These are phyloP conservation scores for Cordyceps javanica DNA, from an alignment of 2,329 filamentous ascomycete species.

Conservation along the genomic window DNA sequence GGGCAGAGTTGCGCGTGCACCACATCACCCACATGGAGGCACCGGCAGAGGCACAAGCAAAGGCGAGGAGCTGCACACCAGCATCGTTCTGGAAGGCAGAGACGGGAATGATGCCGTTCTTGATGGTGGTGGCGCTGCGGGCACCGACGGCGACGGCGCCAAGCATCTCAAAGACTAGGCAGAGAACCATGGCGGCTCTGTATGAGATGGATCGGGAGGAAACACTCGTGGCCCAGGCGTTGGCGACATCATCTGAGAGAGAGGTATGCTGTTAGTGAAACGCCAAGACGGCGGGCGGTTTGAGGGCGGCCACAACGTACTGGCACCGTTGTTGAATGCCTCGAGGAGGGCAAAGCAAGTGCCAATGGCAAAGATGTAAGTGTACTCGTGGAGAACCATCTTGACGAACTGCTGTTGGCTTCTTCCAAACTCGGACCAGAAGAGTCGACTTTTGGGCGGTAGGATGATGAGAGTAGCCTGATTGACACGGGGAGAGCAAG, in stretches of 20 bases:
- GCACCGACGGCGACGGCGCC: conserved; percentile 63
- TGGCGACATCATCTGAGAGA: conserved; percentile 68
- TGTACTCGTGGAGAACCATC: conserved; percentile 57
- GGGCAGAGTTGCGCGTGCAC: conserved; percentile 67
- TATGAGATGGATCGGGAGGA: conserved; percentile 72
- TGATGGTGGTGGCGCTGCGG: conserved; percentile 70
- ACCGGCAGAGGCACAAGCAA: conserved; percentile 57
- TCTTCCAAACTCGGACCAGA: neutral
- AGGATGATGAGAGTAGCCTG: neutral
- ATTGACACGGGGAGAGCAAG: neutral
- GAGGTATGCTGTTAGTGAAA: neutral
- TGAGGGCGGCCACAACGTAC: conserved; percentile 40
- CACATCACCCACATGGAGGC: conserved; percentile 73
- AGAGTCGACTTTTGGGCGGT: neutral
- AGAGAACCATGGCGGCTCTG: conserved; percentile 60
- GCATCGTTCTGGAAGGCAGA: conserved; percentile 53
- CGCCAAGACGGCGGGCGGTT: neutral
- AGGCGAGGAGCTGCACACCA: conserved; percentile 62
- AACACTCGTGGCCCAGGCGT: conserved; percentile 74
- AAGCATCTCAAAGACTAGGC: conserved; percentile 61
- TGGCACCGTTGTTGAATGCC: conserved; percentile 74
- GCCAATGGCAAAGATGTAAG: conserved; percentile 69
- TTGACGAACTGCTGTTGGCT: conserved; percentile 24
- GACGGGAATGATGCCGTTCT: conserved; percentile 66
- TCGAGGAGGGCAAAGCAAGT: conserved; percentile 70